Base-by-base conservation (phyloP, 345 rosid genomes). In the Kandelia obovata region DNA sequence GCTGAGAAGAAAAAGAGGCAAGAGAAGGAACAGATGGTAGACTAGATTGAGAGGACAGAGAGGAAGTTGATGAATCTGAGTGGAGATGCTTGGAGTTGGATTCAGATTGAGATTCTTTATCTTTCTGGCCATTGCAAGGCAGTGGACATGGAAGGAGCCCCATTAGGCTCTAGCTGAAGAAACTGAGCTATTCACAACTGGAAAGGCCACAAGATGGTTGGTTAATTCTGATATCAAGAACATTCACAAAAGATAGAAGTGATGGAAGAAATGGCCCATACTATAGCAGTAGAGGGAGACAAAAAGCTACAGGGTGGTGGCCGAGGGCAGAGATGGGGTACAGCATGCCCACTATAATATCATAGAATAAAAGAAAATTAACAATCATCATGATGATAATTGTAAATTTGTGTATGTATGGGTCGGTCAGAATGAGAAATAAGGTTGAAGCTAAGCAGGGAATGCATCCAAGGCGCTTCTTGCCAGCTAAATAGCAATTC, bases 1-100 rank as follows among this genome's bases (percentile, higher is more conserved):
- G 64, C 5, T 23, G 43, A 6, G 71, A 27, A 31, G 74, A 71
- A 20, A 58, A 74, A 32, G 68, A 64, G 58, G 78, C 73, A 5
- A 89, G 83, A 17, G 94, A 83, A 17, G 87, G 91, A 73, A 89
- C 80, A 6, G 88, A 78, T 1, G 85, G 86, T 6, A 82, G 81
- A 68, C 86, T 82, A 32, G 73, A 69, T 20, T 76, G 86, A 49
- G 97, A 87, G 32, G 85, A 78, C 32, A 86, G 78, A 61, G 89
- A 46, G 7, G 85, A 63, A 34, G 71, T 62, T 49, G 81, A 82
- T 5, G 85, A 65, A 72, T 83, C 80, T 27, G 79, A 80, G 58
- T 31, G 73, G 58, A 70, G 80, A 55, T 47, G 43, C 27, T 56
- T 64, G 37, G 62, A 67, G 37, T 49, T 25, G 25, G 63, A 7